Percentiles rank a stretch among this genome's conserved stretches.
Conservation (phyloP, 192 early-diverging fungal species). For the Gaertneriomyces semiglobifer region DNA sequence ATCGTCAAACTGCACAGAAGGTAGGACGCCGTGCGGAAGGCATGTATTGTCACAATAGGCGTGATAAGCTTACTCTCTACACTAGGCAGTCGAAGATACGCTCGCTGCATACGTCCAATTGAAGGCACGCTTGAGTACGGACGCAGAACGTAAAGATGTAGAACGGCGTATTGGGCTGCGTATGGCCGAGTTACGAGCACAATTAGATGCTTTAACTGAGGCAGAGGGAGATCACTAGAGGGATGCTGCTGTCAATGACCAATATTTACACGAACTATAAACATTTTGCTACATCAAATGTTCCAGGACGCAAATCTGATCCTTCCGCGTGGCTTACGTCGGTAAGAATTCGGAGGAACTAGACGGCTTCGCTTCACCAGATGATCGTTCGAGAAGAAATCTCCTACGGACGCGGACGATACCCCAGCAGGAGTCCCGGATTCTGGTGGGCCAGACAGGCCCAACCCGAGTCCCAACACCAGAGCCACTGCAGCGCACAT, state of each 20-base stretch:
- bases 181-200: slow-evolving; percentile 13
- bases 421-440: too few relatives aligned
- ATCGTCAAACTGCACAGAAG: slow-evolving; percentile 11
- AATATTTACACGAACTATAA: neutral
- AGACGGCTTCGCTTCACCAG: too few relatives aligned
- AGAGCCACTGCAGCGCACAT: too few relatives aligned
- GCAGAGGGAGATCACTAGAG: slow-evolving; percentile 6
- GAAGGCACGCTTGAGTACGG: neutral
- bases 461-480: too few relatives aligned
- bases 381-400: too few relatives aligned
- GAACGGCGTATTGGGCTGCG: slow-evolving; percentile 17
- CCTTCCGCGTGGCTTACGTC: too few relatives aligned
- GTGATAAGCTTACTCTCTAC: neutral
- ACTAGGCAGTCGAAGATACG: slow-evolving; percentile 15
- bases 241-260: neutral
- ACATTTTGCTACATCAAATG: too few relatives aligned
- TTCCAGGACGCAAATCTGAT: too few relatives aligned
- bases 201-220: slow-evolving; percentile 13
- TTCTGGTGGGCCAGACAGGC: too few relatives aligned
- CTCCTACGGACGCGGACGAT: too few relatives aligned
- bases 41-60: neutral
- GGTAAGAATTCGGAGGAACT: too few relatives aligned
- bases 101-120: slow-evolving; percentile 1
- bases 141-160: slow-evolving; percentile 3
- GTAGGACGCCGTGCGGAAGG: neutral